Evolutionary conservation across 2,329 filamentous ascomycete species (phyloP), one percentile per base, ranked within the genome.

Genomic region (Botrytis galanthina): DNA sequence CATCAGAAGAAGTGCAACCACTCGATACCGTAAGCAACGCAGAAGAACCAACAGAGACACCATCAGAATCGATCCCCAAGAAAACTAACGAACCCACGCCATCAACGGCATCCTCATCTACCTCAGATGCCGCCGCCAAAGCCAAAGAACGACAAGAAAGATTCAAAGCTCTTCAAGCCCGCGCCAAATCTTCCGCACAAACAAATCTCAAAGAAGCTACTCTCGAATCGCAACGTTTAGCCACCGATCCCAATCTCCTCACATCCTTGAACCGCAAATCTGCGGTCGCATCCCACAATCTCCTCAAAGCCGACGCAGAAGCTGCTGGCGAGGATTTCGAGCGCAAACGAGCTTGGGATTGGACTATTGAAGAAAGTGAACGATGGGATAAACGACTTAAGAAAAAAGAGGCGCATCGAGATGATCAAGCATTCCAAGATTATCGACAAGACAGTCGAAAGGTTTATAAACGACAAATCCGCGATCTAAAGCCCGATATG

Each of bases 261-360:
- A 90, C 90, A 1, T 88, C 93, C 1, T 85, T 98, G n/a, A 90
- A 92, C 76, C 92, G 95, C 75, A 94, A 94, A 80, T 93, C 94
- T 79, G 95, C 93, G 72, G 91, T 96, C 77, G 95, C 96, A 32
- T 91, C 92, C 9, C 94, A 98, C 82, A 99, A 98, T 81, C 89
- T 99, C 0, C 87, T 98, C 61, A 97, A 97, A 85, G 93, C 94
- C 6, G 94, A 98, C 79, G 91, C 94, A 2, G 93, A 95, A 82
- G 93, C 93, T 29, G 86, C 87, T 0, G 94, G 94, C 48, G 94
- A 93, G 72, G 96, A 98, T 82, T 99, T 98, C 80, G 96, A 99
- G 86, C 93, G 96, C 77, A 98, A 98, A 84, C 91, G 96, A 59
- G 96, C 96, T 1, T 99, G 96, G 96, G 96, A 98, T 84, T 99